A percentile compares a stretch with the other conserved stretches of the same genome.
Conservation (phyloP, 2,329 filamentous ascomycete genomes). For the Mollisia scopiformis region DNA sequence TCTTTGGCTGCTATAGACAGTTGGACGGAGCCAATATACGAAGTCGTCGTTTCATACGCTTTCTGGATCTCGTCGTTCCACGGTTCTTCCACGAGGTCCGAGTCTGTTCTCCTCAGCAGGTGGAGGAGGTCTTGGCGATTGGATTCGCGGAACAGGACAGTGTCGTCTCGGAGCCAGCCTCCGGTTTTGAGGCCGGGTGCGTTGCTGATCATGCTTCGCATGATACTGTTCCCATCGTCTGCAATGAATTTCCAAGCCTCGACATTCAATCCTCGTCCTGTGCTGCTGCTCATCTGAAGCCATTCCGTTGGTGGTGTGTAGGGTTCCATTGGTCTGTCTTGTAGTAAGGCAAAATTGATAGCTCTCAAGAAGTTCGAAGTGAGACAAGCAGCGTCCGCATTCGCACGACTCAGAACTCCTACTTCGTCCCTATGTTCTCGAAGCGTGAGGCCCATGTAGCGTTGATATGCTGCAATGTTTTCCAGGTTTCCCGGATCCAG, state of each 20-base stretch:
- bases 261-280: slow-evolving; percentile 15
- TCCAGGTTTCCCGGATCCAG: slow-evolving; percentile 14
- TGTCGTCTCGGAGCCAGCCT: slow-evolving; percentile 3
- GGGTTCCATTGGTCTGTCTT: slow-evolving; percentile 15
- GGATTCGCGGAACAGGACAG: slow-evolving; percentile 9
- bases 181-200: slow-evolving; percentile 8
- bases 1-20: slow-evolving; percentile 11
- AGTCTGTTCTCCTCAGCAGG: slow-evolving; percentile 14
- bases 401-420: slow-evolving; percentile 10
- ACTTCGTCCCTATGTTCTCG: slow-evolving; percentile 24
- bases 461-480: slow-evolving; percentile 14
- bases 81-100: slow-evolving; percentile 16
- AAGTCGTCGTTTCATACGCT: slow-evolving; percentile 20
- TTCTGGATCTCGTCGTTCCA: slow-evolving; percentile 22
- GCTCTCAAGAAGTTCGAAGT: slow-evolving; percentile 21
- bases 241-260: slow-evolving; percentile 19
- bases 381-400: slow-evolving; percentile 25
- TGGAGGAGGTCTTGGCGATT: slow-evolving; percentile 19
- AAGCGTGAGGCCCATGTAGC: slow-evolving; percentile 24
- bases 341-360: slow-evolving; percentile 22
- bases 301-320: slow-evolving; percentile 26
- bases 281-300: slow-evolving; percentile 19
- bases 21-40: slow-evolving; percentile 22
- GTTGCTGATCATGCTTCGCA: slow-evolving; percentile 13
- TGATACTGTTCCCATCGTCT: slow-evolving; percentile 17